Percentiles rank a stretch among this genome's conserved stretches.
These are phyloP conservation scores for Psophocarpus tetragonolobus DNA, from an alignment of 306 rosid species.

Conservation along the genomic window DNA sequence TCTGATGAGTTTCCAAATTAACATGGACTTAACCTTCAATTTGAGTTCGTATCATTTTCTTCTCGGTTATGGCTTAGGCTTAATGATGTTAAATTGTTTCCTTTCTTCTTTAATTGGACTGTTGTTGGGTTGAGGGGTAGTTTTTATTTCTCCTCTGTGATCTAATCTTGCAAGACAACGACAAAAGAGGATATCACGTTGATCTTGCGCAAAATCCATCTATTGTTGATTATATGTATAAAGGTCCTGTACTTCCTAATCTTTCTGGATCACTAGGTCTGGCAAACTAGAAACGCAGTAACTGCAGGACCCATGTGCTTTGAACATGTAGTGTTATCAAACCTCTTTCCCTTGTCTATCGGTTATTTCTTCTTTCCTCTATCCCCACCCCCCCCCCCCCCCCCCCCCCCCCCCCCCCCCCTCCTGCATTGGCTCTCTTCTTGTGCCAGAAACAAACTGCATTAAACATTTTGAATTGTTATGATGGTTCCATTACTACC, in stretches of 20 bases:
- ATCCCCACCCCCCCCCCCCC: too few relatives aligned
- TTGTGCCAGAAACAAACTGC: not conserved
- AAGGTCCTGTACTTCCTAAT: not conserved
- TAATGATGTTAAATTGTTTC: not conserved
- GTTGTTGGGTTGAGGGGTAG: not conserved
- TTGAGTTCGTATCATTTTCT: not conserved
- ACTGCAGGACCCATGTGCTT: constrained; percentile 29
- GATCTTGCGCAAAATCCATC: not conserved
- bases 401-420: too few relatives aligned
- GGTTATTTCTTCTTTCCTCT: not conserved
- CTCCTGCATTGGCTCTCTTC: not conserved
- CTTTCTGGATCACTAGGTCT: not conserved
- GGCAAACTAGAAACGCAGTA: not conserved
- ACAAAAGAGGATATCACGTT: not conserved
- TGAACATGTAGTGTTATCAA: not conserved
- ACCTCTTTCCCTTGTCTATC: not conserved
- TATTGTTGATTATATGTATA: not conserved
- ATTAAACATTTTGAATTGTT: not conserved
- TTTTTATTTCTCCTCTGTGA: not conserved
- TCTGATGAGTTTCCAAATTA: too few relatives aligned
- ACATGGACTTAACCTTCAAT: not conserved
- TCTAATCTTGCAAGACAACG: not conserved
- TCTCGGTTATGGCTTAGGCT: not conserved
- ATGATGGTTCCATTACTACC: not conserved
- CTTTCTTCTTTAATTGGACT: not conserved